These are phyloP conservation scores for Ceratobasidium sp. DNA, from an alignment of 1,284 basidiomycete genomes.

Conservation along the genomic window DNA sequence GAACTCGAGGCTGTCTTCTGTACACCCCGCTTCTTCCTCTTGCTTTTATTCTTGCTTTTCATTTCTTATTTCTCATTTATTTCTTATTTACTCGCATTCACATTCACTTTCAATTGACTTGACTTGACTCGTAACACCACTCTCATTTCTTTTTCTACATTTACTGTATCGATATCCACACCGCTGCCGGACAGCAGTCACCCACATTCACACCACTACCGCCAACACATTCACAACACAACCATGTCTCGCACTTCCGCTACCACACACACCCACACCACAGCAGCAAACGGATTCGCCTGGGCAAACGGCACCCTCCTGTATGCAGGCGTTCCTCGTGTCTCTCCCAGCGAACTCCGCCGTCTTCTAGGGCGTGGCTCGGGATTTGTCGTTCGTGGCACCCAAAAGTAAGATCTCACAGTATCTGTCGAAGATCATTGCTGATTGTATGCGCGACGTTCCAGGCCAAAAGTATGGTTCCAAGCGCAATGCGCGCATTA, in stretches of 20 bases:
- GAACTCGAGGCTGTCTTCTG: no score
- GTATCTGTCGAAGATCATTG: neutral
- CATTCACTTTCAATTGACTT: neutral
- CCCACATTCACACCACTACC: neutral
- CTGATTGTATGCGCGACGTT: conserved; percentile 11
- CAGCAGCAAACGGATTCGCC: neutral
- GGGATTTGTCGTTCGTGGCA: neutral
- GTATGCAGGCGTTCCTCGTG: neutral
- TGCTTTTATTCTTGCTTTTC: neutral
- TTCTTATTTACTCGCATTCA: neutral
- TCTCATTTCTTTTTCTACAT: neutral
- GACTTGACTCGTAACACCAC: neutral
- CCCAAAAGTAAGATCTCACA: neutral
- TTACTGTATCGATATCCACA: neutral
- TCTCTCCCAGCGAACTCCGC: neutral
- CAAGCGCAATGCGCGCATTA: conserved; percentile 37
- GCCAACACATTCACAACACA: neutral
- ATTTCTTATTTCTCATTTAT: neutral
- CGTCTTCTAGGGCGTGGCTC: conserved; percentile 12
- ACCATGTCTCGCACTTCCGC: neutral
- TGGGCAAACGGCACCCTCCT: neutral
- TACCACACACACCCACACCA: neutral
- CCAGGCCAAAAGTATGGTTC: conserved; percentile 19
- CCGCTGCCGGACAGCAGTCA: conserved; percentile 12
- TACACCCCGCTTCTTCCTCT: neutral